These are phyloP conservation scores for Suillus weaverae DNA, from an alignment of 768 basidiomycete genomes.

Conservation along the genomic window DNA sequence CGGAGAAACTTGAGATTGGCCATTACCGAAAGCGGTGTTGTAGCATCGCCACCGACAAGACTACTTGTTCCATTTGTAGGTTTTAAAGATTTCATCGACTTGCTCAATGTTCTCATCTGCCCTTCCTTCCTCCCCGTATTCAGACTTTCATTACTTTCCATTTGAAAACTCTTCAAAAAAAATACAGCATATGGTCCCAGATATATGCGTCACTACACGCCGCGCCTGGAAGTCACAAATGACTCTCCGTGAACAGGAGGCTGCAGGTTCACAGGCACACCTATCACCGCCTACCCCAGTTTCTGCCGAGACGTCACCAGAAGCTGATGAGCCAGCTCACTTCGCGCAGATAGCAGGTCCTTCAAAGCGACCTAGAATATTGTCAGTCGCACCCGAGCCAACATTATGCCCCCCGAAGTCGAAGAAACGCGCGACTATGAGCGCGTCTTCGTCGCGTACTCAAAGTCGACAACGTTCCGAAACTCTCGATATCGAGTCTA, in stretches of 20 bases:
- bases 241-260: slow-evolving; percentile 15
- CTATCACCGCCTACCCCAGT: slow-evolving; percentile 9
- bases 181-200: slow-evolving; percentile 10
- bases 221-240: slow-evolving; percentile 29
- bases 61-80: slow-evolving; percentile 1
- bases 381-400: background rate
- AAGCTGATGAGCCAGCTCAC: slow-evolving; percentile 24
- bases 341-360: slow-evolving; percentile 8
- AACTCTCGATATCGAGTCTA: slow-evolving; percentile 53
- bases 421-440: slow-evolving; percentile 25
- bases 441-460: slow-evolving; percentile 41
- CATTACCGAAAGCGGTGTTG: slow-evolving; percentile 2
- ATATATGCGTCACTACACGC: slow-evolving; percentile 30
- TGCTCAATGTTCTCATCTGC: slow-evolving; percentile 5
- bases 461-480: slow-evolving; percentile 40
- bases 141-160: background rate
- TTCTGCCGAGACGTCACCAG: slow-evolving; percentile 19
- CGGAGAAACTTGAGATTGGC: background rate
- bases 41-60: slow-evolving; percentile 1
- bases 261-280: background rate
- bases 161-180: background rate
- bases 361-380: slow-evolving; percentile 4
- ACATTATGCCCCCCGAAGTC: slow-evolving; percentile 20
- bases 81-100: slow-evolving; percentile 7
- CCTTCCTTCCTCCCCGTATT: background rate